Base-by-base conservation (phyloP, 2,329 filamentous ascomycete species). In the Sclerotinia minor region DNA sequence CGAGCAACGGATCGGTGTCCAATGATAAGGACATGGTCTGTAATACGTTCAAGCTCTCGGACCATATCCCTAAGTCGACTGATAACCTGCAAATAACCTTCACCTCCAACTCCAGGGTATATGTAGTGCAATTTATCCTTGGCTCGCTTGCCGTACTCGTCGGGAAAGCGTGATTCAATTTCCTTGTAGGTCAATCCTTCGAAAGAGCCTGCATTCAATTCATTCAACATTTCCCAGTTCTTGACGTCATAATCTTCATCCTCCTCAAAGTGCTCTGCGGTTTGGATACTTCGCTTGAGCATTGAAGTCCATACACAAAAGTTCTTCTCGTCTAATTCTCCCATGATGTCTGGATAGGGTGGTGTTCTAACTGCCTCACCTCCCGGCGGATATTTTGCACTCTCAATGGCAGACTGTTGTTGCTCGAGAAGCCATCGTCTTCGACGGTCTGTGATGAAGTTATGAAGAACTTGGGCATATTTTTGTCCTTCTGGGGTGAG, bases 291-390 rank as follows among this genome's bases (percentile, higher is more conserved):
- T 71, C 95, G 91, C 77, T 91, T 90, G 71, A 99, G 86, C 94
- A 98, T 98, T 2, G 92, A 96, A 0, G 94, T 97, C 95, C 95
- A 99, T 21, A 99, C 92, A 78, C 95, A 99, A 77, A 97, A 98
- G 77, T 92, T 92, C 81, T 97, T 96, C 75, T 91, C 85, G 41
- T 90, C 86, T 41, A 88, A 81, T 60, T 89, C 88, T 61, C 84
- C 84, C 70, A 87, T 84, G 73, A 89, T 89, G 76, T 97, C 92
- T 0, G 95, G 95, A 75, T 99, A 98, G 0, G 95, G 95, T 5
- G 95, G 95, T 0, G 95, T 98, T 72, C 91, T 91, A 79, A 97
- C 94, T 67, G 95, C 95, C 0, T 94, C 90, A 53, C 61, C 67
- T 41, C 89, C 85, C 0, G 95, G 94, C n/a, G 95, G 79, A 96